phyloP scores from a whole-genome alignment of 179 eudicot species.

The Nepenthes alata region DNA sequence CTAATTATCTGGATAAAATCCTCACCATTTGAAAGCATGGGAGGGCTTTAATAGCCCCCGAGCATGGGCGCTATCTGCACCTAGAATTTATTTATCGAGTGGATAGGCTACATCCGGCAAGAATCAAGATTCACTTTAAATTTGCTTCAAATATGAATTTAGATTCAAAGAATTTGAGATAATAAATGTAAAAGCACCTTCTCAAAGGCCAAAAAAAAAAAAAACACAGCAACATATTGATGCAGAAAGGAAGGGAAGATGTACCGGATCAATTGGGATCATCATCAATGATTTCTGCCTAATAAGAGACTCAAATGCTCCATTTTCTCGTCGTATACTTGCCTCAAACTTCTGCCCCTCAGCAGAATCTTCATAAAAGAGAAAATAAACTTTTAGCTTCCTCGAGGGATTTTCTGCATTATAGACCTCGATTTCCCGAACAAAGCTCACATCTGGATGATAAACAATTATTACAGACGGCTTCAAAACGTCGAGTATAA shows the following conservation, averaged over 20 bases:
- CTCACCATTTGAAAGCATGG: too few species aligned
- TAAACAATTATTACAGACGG: slow-evolving; percentile 72
- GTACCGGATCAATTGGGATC: slow-evolving; percentile 82
- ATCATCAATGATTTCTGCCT: slow-evolving; percentile 94
- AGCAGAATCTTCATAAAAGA: slow-evolving; percentile 86
- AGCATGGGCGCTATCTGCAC: too few species aligned
- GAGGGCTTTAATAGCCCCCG: too few species aligned
- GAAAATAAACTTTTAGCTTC: slow-evolving; percentile 77
- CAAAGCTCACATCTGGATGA: slow-evolving; percentile 86
- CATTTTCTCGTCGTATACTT: slow-evolving; percentile 84
- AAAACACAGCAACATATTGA: too few species aligned
- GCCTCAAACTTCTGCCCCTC: slow-evolving; percentile 96
- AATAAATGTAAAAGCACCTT: too few species aligned
- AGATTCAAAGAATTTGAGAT: too few species aligned
- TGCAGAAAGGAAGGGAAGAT: slow-evolving; percentile 3
- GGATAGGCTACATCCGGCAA: too few species aligned
- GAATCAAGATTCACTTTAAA: background rate
- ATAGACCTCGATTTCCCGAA: slow-evolving; percentile 79
- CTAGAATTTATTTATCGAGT: too few species aligned
- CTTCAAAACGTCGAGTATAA: slow-evolving; percentile 63
- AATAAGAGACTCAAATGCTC: slow-evolving; percentile 89
- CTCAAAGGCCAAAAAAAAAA: too few species aligned
- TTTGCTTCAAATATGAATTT: background rate
- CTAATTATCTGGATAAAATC: background rate
- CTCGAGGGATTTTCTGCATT: slow-evolving; percentile 75